Evolutionary conservation across 768 basidiomycete genomes (phyloP), one percentile per base, ranked within the genome.

Genomic region (Russula brevipes): DNA sequence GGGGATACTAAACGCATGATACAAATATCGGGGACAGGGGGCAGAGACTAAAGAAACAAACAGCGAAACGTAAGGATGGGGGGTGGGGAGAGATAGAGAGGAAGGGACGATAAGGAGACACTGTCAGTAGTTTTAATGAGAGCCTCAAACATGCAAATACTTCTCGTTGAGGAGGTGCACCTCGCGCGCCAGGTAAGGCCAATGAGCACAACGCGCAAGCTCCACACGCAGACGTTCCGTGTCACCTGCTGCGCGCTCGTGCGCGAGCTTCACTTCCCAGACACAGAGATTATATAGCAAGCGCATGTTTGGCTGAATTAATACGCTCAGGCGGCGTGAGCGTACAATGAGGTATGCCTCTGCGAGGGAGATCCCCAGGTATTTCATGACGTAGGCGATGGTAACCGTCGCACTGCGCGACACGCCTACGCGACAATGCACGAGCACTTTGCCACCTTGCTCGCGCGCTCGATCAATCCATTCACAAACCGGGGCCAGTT

Each of bases 391-490:
- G 75, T 98, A 98, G 17, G 95, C 95, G 70, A 98, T 98, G 84
- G 90, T 90, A 64, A 98, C 94, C 38, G 93, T 96, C 35, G 96
- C 95, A 70, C 89, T 92, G 64, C 96, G 78, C 49, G 89, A 91
- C 47, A 98, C 96, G n/a, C 96, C 96, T n/a, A 98, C 96, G n/a
- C 94, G 83, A 74, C 96, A 98, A 74, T 98, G 96, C 8, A 98
- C 94, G 56, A 98, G 80, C 39, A 96, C 88, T 71, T 90, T 89
- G 2, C 96, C 96, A 7, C 95, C 94, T 54, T 86, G 82, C 39
- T 77, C 74, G 45, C 92, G 78, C 47, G 94, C 96, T 55, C 83
- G 80, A 70, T 96, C 93, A 69, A 98, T 98, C 91, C 94, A 98
- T 51, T 87, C 88, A 71, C 93, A 93, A 46, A 96, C 90, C 2